phyloP scores from a whole-genome alignment of 805 yeast species.

The Kluyveromyces starmeri region DNA sequence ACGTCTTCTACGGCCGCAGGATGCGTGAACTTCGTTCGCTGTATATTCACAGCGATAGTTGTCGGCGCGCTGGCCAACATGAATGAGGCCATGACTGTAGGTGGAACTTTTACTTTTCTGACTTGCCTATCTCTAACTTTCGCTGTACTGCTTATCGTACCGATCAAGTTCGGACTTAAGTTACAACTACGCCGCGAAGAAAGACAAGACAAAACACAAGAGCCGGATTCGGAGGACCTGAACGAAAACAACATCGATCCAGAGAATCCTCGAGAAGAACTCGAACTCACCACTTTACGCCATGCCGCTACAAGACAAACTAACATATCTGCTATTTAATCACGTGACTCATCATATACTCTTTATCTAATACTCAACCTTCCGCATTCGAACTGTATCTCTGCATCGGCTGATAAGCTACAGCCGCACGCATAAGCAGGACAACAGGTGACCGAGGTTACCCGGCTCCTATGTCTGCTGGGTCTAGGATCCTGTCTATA shows the following conservation, averaged over 20 bases:
- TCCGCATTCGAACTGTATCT: too few species aligned
- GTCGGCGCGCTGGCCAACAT: constrained; percentile 59
- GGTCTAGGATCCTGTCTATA: too few species aligned
- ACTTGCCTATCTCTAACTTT: constrained; percentile 37
- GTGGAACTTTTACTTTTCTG: constrained; percentile 73
- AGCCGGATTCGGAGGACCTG: background rate
- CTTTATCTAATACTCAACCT: too few species aligned
- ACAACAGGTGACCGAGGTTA: too few species aligned
- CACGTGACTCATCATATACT: too few species aligned
- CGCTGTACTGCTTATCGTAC: constrained; percentile 18
- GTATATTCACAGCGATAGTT: constrained; percentile 62
- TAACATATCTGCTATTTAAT: background rate
- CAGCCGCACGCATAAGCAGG: too few species aligned
- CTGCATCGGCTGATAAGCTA: too few species aligned
- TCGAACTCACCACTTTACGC: background rate
- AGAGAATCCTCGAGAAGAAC: background rate
- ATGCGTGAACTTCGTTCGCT: constrained; percentile 61
- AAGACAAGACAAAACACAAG: background rate
- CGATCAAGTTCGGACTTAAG: constrained; percentile 27
- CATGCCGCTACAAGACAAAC: constrained; percentile 2
- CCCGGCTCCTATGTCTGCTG: too few species aligned
- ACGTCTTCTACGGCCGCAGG: constrained; percentile 69
- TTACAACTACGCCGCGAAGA: constrained; percentile 13
- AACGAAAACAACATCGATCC: constrained; percentile 3
- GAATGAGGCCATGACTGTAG: constrained; percentile 48